phyloP scores from a whole-genome alignment of 2,329 filamentous ascomycete species.

The Trichoderma sp. region DNA sequence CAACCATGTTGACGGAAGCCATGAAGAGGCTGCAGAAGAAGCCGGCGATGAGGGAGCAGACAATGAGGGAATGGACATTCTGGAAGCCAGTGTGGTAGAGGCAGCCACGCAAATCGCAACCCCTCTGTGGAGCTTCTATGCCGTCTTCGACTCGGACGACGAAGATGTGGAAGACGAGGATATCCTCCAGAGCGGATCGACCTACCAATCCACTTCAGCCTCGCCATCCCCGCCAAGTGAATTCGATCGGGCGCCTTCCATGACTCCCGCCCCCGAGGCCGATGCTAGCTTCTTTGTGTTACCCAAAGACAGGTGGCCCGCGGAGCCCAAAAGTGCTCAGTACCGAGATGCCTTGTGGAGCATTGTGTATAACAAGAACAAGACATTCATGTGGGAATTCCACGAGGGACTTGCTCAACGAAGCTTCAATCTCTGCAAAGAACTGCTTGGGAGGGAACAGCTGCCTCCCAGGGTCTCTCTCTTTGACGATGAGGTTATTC shows the following conservation, averaged over 20 bases:
- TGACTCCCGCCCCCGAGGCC: not conserved
- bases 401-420: not conserved
- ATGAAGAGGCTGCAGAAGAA: not conserved
- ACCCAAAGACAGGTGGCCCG: not conserved
- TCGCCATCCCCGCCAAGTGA: not conserved
- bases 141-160: not conserved
- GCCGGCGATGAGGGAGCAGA: not conserved
- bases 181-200: not conserved
- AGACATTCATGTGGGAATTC: slow-evolving; percentile 1
- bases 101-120: not conserved
- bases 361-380: not conserved
- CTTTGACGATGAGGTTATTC: slow-evolving; percentile 44
- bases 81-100: not conserved
- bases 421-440: not conserved
- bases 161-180: not conserved
- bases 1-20: not conserved
- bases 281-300: not conserved
- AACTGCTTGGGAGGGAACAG: slow-evolving; percentile 38
- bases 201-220: not conserved
- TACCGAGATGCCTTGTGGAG: slow-evolving; percentile 1
- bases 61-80: not conserved
- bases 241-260: not conserved
- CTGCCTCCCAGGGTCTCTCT: slow-evolving; percentile 37
- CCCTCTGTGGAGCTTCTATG: not conserved
- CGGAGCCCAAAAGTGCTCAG: not conserved